Evolutionary conservation across 1,284 basidiomycete genomes (phyloP), one percentile per base, ranked within the genome.

Genomic region (Macrocybe sp.): DNA sequence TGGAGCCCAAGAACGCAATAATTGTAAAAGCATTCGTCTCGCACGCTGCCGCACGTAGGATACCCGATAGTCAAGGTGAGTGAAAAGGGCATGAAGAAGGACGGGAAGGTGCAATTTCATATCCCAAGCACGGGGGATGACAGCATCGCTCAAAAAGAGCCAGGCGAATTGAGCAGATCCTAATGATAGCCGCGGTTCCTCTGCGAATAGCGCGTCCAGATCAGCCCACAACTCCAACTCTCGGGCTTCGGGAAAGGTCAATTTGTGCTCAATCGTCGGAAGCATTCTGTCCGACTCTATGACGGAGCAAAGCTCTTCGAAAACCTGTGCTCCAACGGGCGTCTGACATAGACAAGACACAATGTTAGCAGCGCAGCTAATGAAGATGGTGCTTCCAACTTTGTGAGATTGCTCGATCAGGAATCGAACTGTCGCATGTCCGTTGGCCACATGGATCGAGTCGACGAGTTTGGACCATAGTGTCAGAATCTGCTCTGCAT

Each of bases 161-260:
- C 95, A 78, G 0, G 93, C 92, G 58, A 92, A 89, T 60, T 96
- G 93, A 1, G 91, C 92, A 0, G 89, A 81, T 11, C 83, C 84
- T 38, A 96, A 65, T 50, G 84, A 62, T 48, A 85, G 65, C 14
- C 81, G 72, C 6, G 86, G 86, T 49, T 86, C 78, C 48, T 82
- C 84, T 0, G 80, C 75, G 57, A 90, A 89, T n/a, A 89, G 61
- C 7, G 79, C 76, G 55, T 85, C 83, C 30, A 90, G 74, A 59
- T 86, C 75, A 42, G 85, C 78, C 85, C 85, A 87, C 4, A 87
- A 59, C 47, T 85, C 82, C 54, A 86, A 73, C 38, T 89, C 85
- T 41, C 84, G 80, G 11, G 79, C 75, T 47, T 83, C 78, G 1
- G 89, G 88, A 47, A 84, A 79, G 3, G 67, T 63, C 37, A 86